Evolutionary conservation across 371 early-diverging fungal species (phyloP).

Genomic region (Haplosporangium sp.): DNA sequence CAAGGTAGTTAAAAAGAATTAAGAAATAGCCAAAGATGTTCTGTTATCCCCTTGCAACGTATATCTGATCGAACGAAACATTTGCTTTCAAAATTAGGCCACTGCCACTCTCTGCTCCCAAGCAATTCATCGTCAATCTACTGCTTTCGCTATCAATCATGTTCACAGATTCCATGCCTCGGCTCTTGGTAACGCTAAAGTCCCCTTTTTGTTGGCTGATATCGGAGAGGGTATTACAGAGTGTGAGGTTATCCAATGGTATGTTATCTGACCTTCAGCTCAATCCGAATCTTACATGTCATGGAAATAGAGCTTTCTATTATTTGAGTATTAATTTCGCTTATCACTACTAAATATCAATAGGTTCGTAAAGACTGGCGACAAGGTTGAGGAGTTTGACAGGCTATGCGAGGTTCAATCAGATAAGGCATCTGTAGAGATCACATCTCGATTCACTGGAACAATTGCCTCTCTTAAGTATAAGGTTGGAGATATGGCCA

Average conservation of each 20-base stretch:
- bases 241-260: slow-evolving; percentile 97
- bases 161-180: slow-evolving; percentile 59
- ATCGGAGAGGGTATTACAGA: slow-evolving; percentile 99
- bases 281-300: background rate
- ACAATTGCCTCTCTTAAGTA: slow-evolving; percentile 85
- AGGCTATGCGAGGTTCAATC: slow-evolving; percentile 97
- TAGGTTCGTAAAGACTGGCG: slow-evolving; percentile 94
- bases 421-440: slow-evolving; percentile 98
- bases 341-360: background rate
- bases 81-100: slow-evolving; percentile 8
- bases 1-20: slow-evolving; percentile 29
- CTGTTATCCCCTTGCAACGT: background rate
- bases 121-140: slow-evolving; percentile 32
- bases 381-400: slow-evolving; percentile 91
- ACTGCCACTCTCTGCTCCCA: slow-evolving; percentile 36
- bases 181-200: slow-evolving; percentile 56
- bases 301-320: too few relatives aligned
- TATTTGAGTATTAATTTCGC: background rate
- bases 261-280: slow-evolving; percentile 20
- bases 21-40: background rate
- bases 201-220: slow-evolving; percentile 94
- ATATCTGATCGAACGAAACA: background rate
- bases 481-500: slow-evolving; percentile 90
- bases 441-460: slow-evolving; percentile 95
- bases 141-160: slow-evolving; percentile 29